Conservation (phyloP, 116 monocot species). For the Posidonia oceanica region DNA sequence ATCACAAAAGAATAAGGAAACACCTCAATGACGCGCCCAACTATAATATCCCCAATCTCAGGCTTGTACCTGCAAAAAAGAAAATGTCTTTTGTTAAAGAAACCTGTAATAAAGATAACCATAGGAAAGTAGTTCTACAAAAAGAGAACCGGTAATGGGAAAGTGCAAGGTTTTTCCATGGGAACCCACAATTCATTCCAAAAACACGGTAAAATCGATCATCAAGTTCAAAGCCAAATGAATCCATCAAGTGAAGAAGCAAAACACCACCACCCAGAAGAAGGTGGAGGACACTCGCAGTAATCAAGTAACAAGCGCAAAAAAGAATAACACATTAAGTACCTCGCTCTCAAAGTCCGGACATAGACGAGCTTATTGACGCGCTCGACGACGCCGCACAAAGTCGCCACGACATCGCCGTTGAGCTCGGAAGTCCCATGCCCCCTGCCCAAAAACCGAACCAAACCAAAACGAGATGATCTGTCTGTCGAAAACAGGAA, state of each 20-base stretch:
- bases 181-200: too few relatives aligned
- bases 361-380: constrained; percentile 96
- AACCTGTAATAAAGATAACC: too few relatives aligned
- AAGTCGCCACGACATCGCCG: constrained; percentile 72
- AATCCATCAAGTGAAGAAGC: too few relatives aligned
- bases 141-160: too few relatives aligned
- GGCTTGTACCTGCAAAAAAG: constrained; percentile 80
- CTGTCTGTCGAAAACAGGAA: neutral
- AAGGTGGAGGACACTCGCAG: neutral
- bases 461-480: neutral
- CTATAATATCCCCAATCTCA: constrained; percentile 92
- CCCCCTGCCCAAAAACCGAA: constrained; percentile 37
- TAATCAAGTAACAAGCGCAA: neutral
- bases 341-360: constrained; percentile 61
- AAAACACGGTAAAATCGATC: too few relatives aligned
- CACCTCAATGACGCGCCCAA: constrained; percentile 94
- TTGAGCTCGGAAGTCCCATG: constrained; percentile 72
- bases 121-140: too few relatives aligned
- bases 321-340: neutral
- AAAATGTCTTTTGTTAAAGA: neutral
- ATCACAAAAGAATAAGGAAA: neutral
- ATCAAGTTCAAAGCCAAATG: too few relatives aligned
- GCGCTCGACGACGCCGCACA: constrained; percentile 88
- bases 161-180: too few relatives aligned
- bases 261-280: too few relatives aligned